Evolutionary conservation across 345 rosid genomes (phyloP), one percentile per base, ranked within the genome.

Genomic region (Durio zibethinus): DNA sequence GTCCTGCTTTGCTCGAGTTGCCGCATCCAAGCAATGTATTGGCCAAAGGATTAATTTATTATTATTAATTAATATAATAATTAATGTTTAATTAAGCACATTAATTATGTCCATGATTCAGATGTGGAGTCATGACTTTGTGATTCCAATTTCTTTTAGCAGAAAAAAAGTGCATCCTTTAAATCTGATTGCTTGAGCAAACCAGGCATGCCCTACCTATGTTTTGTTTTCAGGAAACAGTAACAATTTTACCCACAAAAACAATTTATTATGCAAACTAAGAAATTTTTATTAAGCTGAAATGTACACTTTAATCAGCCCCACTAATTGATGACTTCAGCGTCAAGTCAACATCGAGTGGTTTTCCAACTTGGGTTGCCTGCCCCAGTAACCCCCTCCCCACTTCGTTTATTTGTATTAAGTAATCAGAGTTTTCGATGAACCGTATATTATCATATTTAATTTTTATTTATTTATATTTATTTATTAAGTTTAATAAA

Each of bases 201-300:
- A 77, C 50, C 83, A 82, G 67, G 68, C 84, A 77, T 59, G 86
- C 23, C 87, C 82, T 42, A 75, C 81, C 45, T 43, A 18, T 84
- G 86, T 75, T 60, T 80, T 75, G 75, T 80, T 63, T 74, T 42
- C 27, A 73, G 85, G 85, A 80, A 80, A 60, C 85, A 84, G 47
- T 25, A 70, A 76, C 69, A 31, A 29, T n/a, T 50, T 71, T 52
- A 72, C 45, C 42, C 31, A 33, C 42, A 33, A 4, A 14, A 14
- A 38, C n/a, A n/a, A n/a, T n/a, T n/a, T n/a, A n/a, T n/a, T n/a
- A n/a, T n/a, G n/a, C n/a, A n/a, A n/a, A n/a, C n/a, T n/a, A n/a
- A n/a, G n/a, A n/a, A n/a, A n/a, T n/a, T n/a, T n/a, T n/a, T n/a
- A n/a, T n/a, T n/a, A n/a, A n/a, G n/a, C n/a, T n/a, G n/a, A n/a